phyloP scores from a whole-genome alignment of 768 basidiomycete genomes.

The Tricholoma hemisulphureum region DNA sequence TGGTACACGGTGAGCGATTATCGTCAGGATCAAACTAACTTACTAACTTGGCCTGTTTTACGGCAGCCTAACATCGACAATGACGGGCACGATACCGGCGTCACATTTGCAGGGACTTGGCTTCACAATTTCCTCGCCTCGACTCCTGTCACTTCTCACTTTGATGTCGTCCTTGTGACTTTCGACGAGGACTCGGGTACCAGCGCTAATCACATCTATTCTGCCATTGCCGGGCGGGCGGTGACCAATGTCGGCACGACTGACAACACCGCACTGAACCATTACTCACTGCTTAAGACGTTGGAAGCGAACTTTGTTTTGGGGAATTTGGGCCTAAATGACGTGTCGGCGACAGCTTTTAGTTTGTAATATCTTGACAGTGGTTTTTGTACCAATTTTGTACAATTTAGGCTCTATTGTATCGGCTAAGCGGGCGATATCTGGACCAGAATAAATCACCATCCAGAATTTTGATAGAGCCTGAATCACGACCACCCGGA shows the following conservation, averaged over 20 bases:
- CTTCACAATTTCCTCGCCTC: constrained; percentile 2
- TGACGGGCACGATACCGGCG: constrained; percentile 8
- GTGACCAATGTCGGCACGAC: background rate
- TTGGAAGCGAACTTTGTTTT: constrained; percentile 9
- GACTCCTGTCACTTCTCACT: background rate
- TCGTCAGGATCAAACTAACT: background rate
- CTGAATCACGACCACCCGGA: too few species aligned
- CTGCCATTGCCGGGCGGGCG: background rate
- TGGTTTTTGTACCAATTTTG: too few species aligned
- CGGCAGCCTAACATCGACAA: constrained; percentile 5
- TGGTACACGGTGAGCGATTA: background rate
- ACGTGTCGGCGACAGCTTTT: constrained; percentile 7
- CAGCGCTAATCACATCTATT: background rate
- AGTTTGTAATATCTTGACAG: background rate
- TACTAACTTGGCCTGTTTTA: background rate
- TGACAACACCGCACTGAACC: constrained; percentile 2
- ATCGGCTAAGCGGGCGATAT: too few species aligned
- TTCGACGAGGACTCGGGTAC: constrained; percentile 3
- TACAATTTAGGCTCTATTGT: too few species aligned
- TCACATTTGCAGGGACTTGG: constrained; percentile 10
- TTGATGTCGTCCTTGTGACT: constrained; percentile 3
- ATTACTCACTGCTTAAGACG: constrained; percentile 6
- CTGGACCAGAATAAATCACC: too few species aligned
- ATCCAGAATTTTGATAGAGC: too few species aligned
- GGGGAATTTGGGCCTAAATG: constrained; percentile 6